Base-by-base conservation (phyloP, 192 early-diverging fungal species). In the Podochytrium sp. region DNA sequence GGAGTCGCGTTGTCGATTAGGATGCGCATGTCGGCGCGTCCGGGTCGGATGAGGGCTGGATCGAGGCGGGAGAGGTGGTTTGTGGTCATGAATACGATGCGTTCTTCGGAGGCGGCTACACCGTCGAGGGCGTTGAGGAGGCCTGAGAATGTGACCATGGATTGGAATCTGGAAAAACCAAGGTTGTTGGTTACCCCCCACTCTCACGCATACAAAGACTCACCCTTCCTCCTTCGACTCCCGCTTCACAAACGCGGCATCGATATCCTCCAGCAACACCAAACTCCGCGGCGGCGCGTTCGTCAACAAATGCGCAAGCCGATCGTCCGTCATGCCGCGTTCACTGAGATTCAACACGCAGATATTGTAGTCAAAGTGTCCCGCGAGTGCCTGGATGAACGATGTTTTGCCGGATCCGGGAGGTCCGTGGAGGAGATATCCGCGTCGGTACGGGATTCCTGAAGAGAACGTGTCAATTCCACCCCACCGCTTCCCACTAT, bases 31-130 rank as follows among this genome's bases (percentile, higher is more conserved):
- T 93, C 92, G 18, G 92, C 89, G 30, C 92, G 84, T 1, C 92
- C 92, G 34, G 91, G 90, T 49, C 90, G 83, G 64, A 90, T 91
- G 56, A 93, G 76, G 29, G 91, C 79, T 10, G 88, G 83, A 78
- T 93, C 92, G n/a, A 93, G 80, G 10, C 86, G 83, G 20, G 85
- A 85, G 20, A 90, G 38, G 64, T 93, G 92, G 52, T 93, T 92
- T 25, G 90, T 93, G 4, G 92, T 93, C 92, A 93, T 92, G 76
- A 90, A 92, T 16, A 93, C 82, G 61, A 93, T 85, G 2, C 92
- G 83, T 29, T 91, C 92, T 78, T 93, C 92, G 41, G 90, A 85
- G 5, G 90, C 79, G 2, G 84, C 85, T 18, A 92, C 89, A 37
- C 92, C 92, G 69, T 93, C 92, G 47, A 93, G 87, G 10, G 90